Evolutionary conservation across 2,329 filamentous ascomycete species (phyloP), one percentile per base, ranked within the genome.

Genomic region (Talaromyces albobiverticillius): DNA sequence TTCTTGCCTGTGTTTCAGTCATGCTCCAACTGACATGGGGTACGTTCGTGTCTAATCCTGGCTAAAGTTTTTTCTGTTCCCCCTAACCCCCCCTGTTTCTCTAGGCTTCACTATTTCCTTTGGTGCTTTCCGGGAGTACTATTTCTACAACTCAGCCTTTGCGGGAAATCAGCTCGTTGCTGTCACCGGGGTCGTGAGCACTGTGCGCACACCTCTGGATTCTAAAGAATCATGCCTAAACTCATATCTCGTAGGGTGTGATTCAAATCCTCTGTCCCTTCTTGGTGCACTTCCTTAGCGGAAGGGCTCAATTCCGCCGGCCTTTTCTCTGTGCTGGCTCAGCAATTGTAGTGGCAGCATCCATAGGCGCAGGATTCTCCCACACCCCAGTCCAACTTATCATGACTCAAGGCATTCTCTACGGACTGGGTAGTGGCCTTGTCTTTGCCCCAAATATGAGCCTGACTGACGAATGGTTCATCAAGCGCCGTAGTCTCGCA

Each of bases 81-180:
- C 31, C n/a, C 13, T n/a, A 29, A 29, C 9, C n/a, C n/a, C n/a
- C n/a, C n/a, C n/a, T 38, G n/a, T 8, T 38, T 20, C 6, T n/a
- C n/a, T 38, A 38, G 36, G 36, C 3, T 87, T 89, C 54, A 82
- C 84, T 0, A 84, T 85, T 53, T 79, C 84, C 0, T 90, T 85
- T 64, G 87, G 86, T 43, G 78, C 89, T 20, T 89, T 90, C 62
- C 85, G 88, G 60, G 79, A 85, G 48, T 86, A 87, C 67, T 89
- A 89, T 66, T 38, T 20, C 16, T 7, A 18, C 10, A 8, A 18
- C 36, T 20, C 36, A 38, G n/a, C n/a, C 2, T 38, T 38, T 9
- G n/a, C 36, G 16, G 36, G 36, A 18, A 38, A 38, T 38, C 36
- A 38, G n/a, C 5, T 18, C 8, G 9, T 38, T 20, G n/a, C 36